Conservation (phyloP, 1,139 yeast genomes). For the Barnettozyma hawaiiensis region DNA sequence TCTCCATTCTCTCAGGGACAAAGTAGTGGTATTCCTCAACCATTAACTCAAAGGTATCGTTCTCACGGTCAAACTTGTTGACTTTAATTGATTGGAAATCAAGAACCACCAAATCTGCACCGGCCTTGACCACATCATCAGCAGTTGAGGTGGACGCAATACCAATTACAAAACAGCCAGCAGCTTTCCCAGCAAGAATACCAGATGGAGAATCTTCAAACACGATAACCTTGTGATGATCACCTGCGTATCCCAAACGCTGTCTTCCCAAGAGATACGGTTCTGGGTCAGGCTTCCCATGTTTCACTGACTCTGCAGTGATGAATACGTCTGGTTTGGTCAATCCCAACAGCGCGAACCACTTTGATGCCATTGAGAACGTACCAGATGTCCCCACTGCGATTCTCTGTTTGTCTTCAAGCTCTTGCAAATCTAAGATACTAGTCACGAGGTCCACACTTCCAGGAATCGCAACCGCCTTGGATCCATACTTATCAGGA, state of each 20-base stretch:
- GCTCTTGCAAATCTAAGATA: conserved; percentile 31
- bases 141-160: conserved; percentile 74
- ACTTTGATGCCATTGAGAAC: conserved; percentile 67
- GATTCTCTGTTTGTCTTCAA: conserved; percentile 37
- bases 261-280: conserved; percentile 70
- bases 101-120: conserved; percentile 74
- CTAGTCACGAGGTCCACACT: conserved; percentile 57
- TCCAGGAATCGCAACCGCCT: conserved; percentile 73
- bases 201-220: conserved; percentile 90
- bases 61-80: conserved; percentile 30
- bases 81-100: conserved; percentile 48
- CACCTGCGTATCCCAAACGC: conserved; percentile 49
- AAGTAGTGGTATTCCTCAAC: conserved; percentile 33
- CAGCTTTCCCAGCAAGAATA: conserved; percentile 72
- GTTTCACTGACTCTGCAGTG: conserved; percentile 50
- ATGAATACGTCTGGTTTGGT: conserved; percentile 65
- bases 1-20: conserved; percentile 1
- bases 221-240: conserved; percentile 49
- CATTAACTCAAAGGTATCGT: conserved; percentile 31
- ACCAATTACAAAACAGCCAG: conserved; percentile 78
- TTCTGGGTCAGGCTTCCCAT: conserved; percentile 66
- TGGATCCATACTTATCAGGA: conserved; percentile 65
- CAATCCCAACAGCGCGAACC: conserved; percentile 64
- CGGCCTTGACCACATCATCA: conserved; percentile 60
- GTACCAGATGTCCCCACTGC: conserved; percentile 85